phyloP scores from a whole-genome alignment of 495 filamentous ascomycete species.

The Aspergillus cavernicola region DNA sequence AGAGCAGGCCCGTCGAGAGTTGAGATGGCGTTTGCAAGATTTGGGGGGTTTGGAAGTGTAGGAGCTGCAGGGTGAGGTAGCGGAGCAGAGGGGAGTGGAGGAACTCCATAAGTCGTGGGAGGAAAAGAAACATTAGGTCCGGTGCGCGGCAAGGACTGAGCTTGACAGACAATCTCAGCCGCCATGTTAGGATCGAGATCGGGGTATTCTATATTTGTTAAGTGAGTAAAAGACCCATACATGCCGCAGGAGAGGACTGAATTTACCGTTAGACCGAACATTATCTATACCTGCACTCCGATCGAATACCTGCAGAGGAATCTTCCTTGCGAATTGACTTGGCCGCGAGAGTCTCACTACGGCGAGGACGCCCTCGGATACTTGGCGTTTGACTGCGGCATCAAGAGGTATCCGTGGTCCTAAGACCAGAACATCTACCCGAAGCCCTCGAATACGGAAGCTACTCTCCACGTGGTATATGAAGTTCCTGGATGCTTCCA shows the following conservation, averaged over 20 bases:
- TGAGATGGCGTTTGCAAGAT: slow-evolving; percentile 46
- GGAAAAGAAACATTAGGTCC: slow-evolving; percentile 41
- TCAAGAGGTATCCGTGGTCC: slow-evolving; percentile 72
- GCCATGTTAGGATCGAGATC: slow-evolving; percentile 72
- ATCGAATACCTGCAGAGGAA: slow-evolving; percentile 82
- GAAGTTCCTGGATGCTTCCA: slow-evolving; percentile 55
- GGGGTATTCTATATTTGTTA: slow-evolving; percentile 59
- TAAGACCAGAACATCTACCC: slow-evolving; percentile 70
- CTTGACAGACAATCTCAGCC: slow-evolving; percentile 73
- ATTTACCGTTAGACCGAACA: slow-evolving; percentile 69
- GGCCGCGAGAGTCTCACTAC: slow-evolving; percentile 68
- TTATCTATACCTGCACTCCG: slow-evolving; percentile 65
- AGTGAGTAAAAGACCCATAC: slow-evolving; percentile 16
- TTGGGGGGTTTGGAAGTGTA: slow-evolving; percentile 35
- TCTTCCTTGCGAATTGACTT: slow-evolving; percentile 64
- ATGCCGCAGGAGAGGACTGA: neutral
- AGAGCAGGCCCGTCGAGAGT: slow-evolving; percentile 68
- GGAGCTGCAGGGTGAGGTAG: slow-evolving; percentile 32
- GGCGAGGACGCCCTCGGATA: slow-evolving; percentile 83
- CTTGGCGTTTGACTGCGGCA: slow-evolving; percentile 76
- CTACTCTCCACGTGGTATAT: slow-evolving; percentile 74
- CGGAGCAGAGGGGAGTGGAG: slow-evolving; percentile 31
- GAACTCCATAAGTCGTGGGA: slow-evolving; percentile 42
- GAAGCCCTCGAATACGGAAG: slow-evolving; percentile 67
- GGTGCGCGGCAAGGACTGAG: slow-evolving; percentile 58